A percentile compares a stretch with the other conserved stretches of the same genome.
Conservation (phyloP, 23 red algal species). For the Gracilaria domingensis region DNA sequence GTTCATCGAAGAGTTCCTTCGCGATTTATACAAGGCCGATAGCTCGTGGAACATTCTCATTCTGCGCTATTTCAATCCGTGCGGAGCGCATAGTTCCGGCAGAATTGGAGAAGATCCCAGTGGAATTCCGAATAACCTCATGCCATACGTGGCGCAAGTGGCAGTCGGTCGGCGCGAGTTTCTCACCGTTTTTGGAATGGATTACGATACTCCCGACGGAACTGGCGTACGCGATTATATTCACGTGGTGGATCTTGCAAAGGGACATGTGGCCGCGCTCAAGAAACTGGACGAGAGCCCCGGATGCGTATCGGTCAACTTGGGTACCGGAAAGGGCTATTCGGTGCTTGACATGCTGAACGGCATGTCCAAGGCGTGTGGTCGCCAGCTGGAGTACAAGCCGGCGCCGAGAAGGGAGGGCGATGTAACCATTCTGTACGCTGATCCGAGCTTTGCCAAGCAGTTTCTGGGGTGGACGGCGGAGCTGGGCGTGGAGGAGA, state of each 20-base stretch:
- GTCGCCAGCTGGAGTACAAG: conserved; percentile 81
- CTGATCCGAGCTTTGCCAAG: conserved; percentile 87
- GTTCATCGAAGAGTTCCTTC: conserved; percentile 99
- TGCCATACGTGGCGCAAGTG: conserved; percentile 99
- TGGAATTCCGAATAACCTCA: conserved; percentile 99
- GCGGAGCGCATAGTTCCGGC: conserved; percentile 90
- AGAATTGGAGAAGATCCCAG: conserved; percentile 95
- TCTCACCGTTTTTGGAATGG: conserved; percentile 94
- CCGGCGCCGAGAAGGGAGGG: conserved; percentile 78
- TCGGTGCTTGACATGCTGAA: conserved; percentile 95
- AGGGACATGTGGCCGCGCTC: conserved; percentile 96
- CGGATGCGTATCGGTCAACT: conserved; percentile 93
- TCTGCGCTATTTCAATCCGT: conserved; percentile 99
- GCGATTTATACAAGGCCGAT: conserved; percentile 83
- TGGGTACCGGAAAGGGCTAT: conserved; percentile 92
- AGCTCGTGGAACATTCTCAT: conserved; percentile 90
- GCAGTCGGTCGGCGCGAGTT: conserved; percentile 90
- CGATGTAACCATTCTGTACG: conserved; percentile 86
- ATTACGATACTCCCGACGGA: conserved; percentile 97
- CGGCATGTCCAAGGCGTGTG: conserved; percentile 92
- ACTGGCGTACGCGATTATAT: conserved; percentile 99
- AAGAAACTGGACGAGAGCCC: conserved; percentile 70
- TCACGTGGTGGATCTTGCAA: conserved; percentile 98
- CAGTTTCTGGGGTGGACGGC: conserved; percentile 95
- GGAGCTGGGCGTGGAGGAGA: conserved; percentile 93